Evolutionary conservation across 1,284 basidiomycete genomes (phyloP), one percentile per base, ranked within the genome.

Genomic region (Ceratobasidium sp.): DNA sequence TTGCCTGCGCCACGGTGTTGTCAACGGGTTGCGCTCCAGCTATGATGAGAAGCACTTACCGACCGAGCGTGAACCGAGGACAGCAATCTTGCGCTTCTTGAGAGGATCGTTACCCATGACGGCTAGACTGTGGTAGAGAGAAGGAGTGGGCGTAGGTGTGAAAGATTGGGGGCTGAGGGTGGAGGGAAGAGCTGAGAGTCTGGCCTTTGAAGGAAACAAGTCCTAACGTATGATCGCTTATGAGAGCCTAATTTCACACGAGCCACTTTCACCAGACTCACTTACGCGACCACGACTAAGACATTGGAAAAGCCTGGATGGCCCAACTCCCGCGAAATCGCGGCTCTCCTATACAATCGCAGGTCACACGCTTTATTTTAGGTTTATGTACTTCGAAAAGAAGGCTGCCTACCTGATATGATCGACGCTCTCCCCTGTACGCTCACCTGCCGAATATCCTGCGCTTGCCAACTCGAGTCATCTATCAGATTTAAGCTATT

Each of bases 71-170:
- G 92, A 91, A 76, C 93, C 94, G 71, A 95, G 89, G 77, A 95
- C 90, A 77, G 92, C 92, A 75, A 94, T 91, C 86, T 93, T 94
- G 83, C 96, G 89, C 87, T 95, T 94, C 86, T 89, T 92, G 83
- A 93, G 77, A 26, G 68, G 68, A 60, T 71, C 68, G 54, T 71
- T 42, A 37, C 53, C 68, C 68, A 64, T 56, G 65, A 17, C 42
- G 67, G 51, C 35, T 45, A 17, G 20, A 49, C 33, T 37, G 45
- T 42, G 39, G 56, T 33, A 31, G n/a, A 7, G 26, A 56, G 63
- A 35, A 13, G 56, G 49, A 56, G 28, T 23, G 56, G 67, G 56
- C 39, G 54, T 35, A 13, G 35, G 60, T 45, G 61, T 56, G 69
- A 60, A 42, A 42, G 23, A 23, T 75, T 20, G 35, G 42, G 51